Base-by-base conservation (phyloP, 2,329 filamentous ascomycete species). In the Penicillium occitanis region DNA sequence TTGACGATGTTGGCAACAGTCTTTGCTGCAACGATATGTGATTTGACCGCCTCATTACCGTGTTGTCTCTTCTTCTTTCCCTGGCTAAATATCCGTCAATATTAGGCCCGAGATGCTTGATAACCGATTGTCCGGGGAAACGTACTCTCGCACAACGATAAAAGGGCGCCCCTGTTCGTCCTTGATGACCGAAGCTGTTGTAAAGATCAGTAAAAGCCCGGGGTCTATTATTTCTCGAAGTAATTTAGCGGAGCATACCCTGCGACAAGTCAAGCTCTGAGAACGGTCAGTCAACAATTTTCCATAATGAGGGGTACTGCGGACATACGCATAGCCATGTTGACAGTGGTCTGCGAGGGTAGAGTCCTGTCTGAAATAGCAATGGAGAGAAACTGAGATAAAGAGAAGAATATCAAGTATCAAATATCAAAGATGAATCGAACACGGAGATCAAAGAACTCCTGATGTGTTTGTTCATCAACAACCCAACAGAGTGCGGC, bases 1-100 rank as follows among this genome's bases (percentile, higher is more conserved):
- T 96, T 97, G 81, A 99, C 92, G 73, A 99, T 95, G 82, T 93
- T 96, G 72, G 95, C 91, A 73, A 99, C 93, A 66, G 95, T 98
- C 78, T 93, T 90, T 64, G 96, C 96, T 68, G 95, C 94, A 74
- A 98, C 88, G 75, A 99, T 99, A 82, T 99, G 96, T 74, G 93
- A 92, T 82, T 99, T 99, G 80, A 99, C 92, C 63, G 95, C 95
- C 77, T 99, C 95, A 80, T 90, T 97, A 75, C 95, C 95, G 79
- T 95, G 94, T 76, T 95, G 91, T 80, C 95, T 90, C 87, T 93
- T 96, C 88, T 98, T 99, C 84, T 89, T 97, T 77, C 94, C 94
- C 81, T 99, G 95, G 78, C 93, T 96, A 73, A 60, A 58, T 6
- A 69, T 42, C 46, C 35, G 63, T 63, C 50, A 65, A 60, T 11